A percentile compares a stretch with the other conserved stretches of the same genome.
These are phyloP conservation scores for Phyllosticta citrichinensis DNA, from an alignment of 2,329 filamentous ascomycete genomes.

Conservation along the genomic window DNA sequence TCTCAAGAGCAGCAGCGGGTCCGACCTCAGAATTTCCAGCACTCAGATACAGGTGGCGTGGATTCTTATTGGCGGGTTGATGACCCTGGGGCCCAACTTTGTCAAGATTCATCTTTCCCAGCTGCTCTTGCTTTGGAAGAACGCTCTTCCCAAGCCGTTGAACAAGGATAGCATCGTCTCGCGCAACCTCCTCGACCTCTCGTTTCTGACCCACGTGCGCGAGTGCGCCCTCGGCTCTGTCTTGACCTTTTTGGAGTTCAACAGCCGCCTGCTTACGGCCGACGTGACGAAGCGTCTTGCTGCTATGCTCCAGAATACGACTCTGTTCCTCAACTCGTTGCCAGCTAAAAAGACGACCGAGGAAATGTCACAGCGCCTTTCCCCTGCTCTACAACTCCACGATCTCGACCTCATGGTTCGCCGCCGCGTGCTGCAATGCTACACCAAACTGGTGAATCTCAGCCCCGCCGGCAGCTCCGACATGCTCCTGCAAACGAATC, in stretches of 20 bases:
- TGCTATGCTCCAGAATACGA: slow-evolving; percentile 90
- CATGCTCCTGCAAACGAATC: slow-evolving; percentile 78
- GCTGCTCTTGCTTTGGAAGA: slow-evolving; percentile 90
- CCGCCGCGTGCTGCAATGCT: slow-evolving; percentile 86
- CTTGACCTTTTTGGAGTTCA: slow-evolving; percentile 85
- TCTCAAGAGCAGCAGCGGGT: slow-evolving; percentile 84
- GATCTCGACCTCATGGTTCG: slow-evolving; percentile 92
- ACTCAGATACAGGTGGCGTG: slow-evolving; percentile 97
- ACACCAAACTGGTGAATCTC: slow-evolving; percentile 79
- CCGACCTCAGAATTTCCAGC: slow-evolving; percentile 79
- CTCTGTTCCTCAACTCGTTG: slow-evolving; percentile 75
- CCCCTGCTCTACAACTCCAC: slow-evolving; percentile 75
- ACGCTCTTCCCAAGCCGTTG: slow-evolving; percentile 88
- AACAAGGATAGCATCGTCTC: slow-evolving; percentile 82
- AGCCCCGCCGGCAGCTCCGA: slow-evolving; percentile 80
- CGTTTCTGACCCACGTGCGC: slow-evolving; percentile 85
- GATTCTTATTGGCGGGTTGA: slow-evolving; percentile 91
- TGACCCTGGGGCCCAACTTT: slow-evolving; percentile 95
- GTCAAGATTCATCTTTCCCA: slow-evolving; percentile 97
- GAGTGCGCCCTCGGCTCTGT: slow-evolving; percentile 91
- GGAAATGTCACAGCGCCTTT: slow-evolving; percentile 73
- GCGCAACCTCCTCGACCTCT: slow-evolving; percentile 76
- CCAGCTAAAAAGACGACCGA: slow-evolving; percentile 77
- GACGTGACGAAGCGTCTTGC: slow-evolving; percentile 91
- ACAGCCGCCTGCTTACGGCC: slow-evolving; percentile 79